A percentile compares a stretch with the other conserved stretches of the same genome.
Conservation (phyloP, 306 rosid species). For the Prunus fruticosa region DNA sequence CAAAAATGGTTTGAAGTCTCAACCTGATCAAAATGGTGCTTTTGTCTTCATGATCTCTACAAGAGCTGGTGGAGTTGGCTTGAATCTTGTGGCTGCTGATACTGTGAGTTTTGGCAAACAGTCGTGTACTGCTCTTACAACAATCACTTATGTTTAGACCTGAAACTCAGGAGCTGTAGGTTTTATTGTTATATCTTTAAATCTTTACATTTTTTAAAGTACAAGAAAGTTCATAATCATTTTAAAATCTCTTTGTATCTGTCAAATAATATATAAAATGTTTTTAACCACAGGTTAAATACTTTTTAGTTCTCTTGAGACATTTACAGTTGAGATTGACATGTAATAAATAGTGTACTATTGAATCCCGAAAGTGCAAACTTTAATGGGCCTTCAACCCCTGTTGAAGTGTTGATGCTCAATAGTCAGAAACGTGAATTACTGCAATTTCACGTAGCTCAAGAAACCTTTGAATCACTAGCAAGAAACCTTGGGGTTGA, state of each 20-base stretch:
- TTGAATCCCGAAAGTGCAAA: neutral
- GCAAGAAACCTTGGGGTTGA: neutral
- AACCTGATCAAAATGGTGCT: constrained; percentile 52
- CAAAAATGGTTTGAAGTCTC: constrained; percentile 45
- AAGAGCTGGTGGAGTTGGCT: constrained; percentile 98
- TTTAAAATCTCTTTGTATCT: neutral
- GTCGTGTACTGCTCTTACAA: neutral
- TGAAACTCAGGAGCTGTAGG: neutral
- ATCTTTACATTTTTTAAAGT: neutral
- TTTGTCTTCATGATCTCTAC: constrained; percentile 92
- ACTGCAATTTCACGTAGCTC: neutral
- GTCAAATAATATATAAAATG: neutral
- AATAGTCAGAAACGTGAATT: neutral
- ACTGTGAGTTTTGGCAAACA: constrained; percentile 54
- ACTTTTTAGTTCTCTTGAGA: neutral
- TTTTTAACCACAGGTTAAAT: neutral
- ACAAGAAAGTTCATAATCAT: too few species aligned
- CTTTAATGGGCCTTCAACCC: neutral
- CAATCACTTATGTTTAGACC: neutral
- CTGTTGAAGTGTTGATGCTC: neutral
- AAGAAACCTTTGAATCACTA: neutral
- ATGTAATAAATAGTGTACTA: neutral
- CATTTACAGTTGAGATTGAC: neutral
- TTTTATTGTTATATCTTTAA: neutral
- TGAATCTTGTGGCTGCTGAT: constrained; percentile 96